These are phyloP conservation scores for Cyclotella atomus DNA, from an alignment of 108 stramenopile genomes.

Conservation along the genomic window DNA sequence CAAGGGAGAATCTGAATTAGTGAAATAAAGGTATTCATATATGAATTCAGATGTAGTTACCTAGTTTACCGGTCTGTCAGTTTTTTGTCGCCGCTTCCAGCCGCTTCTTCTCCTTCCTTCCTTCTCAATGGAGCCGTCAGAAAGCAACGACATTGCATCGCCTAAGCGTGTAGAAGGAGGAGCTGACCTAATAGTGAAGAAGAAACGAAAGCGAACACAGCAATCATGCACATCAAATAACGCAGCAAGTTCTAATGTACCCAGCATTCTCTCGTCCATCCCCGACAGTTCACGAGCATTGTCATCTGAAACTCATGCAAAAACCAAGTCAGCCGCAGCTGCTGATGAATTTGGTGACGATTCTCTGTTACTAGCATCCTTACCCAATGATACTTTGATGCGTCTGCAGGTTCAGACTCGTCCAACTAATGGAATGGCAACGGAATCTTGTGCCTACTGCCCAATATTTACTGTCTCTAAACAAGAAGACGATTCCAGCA, in stretches of 20 bases:
- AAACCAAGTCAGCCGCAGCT: background rate
- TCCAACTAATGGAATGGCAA: constrained; percentile 12
- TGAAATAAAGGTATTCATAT: too few relatives aligned
- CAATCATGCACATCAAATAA: background rate
- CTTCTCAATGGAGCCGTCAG: too few relatives aligned
- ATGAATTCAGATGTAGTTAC: too few relatives aligned
- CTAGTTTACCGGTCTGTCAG: too few relatives aligned
- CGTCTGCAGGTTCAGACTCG: constrained; percentile 39
- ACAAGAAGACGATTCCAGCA: background rate
- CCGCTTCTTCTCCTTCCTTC: background rate
- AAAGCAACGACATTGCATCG: too few relatives aligned
- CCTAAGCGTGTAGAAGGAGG: constrained; percentile 38
- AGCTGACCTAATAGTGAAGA: constrained; percentile 1
- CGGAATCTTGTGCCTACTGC: constrained; percentile 45
- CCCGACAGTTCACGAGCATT: background rate
- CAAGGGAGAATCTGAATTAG: too few relatives aligned
- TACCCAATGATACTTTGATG: constrained; percentile 31
- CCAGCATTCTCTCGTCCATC: constrained; percentile 21
- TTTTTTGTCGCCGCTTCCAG: too few relatives aligned
- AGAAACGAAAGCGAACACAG: constrained; percentile 8
- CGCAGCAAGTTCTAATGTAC: background rate
- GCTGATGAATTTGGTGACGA: constrained; percentile 19
- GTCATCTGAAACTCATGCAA: background rate
- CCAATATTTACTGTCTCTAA: constrained; percentile 34
- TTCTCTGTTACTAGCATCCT: constrained; percentile 1